Conservation (phyloP, 768 basidiomycete genomes). For the Lactarius sp. region DNA sequence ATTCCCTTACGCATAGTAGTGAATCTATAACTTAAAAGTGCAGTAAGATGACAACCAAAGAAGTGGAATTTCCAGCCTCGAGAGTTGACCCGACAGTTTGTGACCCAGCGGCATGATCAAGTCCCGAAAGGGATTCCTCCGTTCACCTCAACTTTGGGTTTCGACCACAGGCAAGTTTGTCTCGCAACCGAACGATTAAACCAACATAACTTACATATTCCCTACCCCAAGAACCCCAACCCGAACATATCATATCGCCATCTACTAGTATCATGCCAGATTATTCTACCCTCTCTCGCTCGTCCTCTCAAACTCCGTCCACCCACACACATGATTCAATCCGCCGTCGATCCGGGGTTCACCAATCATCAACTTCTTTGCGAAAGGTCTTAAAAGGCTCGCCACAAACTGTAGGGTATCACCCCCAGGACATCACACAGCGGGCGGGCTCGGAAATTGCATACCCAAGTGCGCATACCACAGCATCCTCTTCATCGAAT, state of each 20-base stretch:
- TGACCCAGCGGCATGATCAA: background rate
- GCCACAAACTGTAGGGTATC: background rate
- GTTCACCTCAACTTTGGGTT: background rate
- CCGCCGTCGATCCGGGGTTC: slow-evolving; percentile 10
- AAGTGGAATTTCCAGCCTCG: background rate
- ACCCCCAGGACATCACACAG: background rate
- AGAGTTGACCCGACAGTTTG: background rate
- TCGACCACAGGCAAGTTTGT: background rate
- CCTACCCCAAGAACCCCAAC: background rate
- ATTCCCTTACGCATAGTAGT: background rate
- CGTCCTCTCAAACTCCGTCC: slow-evolving; percentile 5
- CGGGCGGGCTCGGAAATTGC: background rate
- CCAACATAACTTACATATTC: background rate
- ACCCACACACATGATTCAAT: background rate
- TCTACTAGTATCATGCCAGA: background rate
- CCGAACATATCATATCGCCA: background rate
- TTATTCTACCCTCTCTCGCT: slow-evolving; percentile 1
- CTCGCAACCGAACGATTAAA: background rate
- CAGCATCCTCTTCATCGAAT: background rate
- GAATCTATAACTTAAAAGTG: background rate
- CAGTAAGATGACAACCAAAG: background rate
- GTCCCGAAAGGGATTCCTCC: background rate
- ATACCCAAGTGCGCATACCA: background rate
- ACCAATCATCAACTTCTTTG: background rate
- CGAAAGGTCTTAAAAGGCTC: background rate